phyloP scores from a whole-genome alignment of 1,284 basidiomycete genomes.

The Farysia itapuensis region DNA sequence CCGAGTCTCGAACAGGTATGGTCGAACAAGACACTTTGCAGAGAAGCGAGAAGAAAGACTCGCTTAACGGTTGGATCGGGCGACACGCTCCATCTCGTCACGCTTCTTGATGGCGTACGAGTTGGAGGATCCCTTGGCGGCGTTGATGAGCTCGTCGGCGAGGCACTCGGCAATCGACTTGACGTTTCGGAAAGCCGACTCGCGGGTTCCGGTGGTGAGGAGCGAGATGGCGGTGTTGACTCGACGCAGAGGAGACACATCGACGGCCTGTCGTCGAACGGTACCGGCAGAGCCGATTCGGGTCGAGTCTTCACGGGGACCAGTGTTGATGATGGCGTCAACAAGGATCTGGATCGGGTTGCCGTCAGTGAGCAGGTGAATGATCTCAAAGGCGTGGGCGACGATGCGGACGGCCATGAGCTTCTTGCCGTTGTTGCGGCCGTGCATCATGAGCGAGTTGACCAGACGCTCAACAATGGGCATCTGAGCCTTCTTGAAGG shows the following conservation, averaged over 20 bases:
- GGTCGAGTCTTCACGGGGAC: constrained; percentile 98
- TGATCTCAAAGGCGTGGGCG: constrained; percentile 99
- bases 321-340: constrained; percentile 99
- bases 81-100: constrained; percentile 97
- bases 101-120: constrained; percentile 96
- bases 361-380: constrained; percentile 99
- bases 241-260: constrained; percentile 95
- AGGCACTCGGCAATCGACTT: constrained; percentile 95
- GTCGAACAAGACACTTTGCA: neutral
- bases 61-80: constrained; percentile 95
- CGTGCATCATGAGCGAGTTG: constrained; percentile 98
- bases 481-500: constrained; percentile 99
- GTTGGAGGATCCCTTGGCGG: constrained; percentile 99
- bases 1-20: neutral
- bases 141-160: constrained; percentile 99
- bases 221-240: constrained; percentile 98
- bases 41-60: neutral
- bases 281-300: constrained; percentile 99
- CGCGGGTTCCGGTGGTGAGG: constrained; percentile 94
- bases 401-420: constrained; percentile 99
- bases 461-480: constrained; percentile 99
- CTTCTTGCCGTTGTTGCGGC: constrained; percentile 99
- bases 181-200: constrained; percentile 99
- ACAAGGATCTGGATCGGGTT: constrained; percentile 99
- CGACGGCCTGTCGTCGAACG: constrained; percentile 98